phyloP scores from a whole-genome alignment of 805 yeast genomes.

The Candida palmyrensis region DNA sequence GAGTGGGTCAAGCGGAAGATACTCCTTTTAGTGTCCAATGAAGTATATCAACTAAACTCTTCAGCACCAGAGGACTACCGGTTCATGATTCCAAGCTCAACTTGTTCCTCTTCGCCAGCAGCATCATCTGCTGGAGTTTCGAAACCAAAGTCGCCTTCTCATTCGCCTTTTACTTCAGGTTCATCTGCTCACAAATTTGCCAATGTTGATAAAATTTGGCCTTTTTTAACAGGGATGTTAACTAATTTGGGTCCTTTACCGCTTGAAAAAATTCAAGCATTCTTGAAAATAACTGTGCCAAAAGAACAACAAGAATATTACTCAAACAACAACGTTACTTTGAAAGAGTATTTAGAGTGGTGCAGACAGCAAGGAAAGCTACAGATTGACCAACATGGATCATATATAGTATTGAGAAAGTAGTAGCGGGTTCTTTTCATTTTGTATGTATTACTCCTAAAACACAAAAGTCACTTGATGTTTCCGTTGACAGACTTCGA shows the following conservation, averaged over 20 bases:
- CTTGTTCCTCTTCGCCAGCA: slow-evolving; percentile 1
- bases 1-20: slow-evolving; percentile 68
- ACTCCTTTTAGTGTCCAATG: slow-evolving; percentile 32
- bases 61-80: slow-evolving; percentile 1
- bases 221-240: slow-evolving; percentile 52
- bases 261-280: slow-evolving; percentile 45
- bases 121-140: too few species aligned
- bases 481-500: slow-evolving; percentile 57
- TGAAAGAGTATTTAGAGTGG: slow-evolving; percentile 35
- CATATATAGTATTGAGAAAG: not conserved
- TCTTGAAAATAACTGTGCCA: slow-evolving; percentile 53
- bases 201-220: slow-evolving; percentile 21
- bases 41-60: slow-evolving; percentile 31
- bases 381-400: slow-evolving; percentile 11
- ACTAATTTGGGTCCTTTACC: slow-evolving; percentile 51
- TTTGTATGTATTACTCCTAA: not conserved
- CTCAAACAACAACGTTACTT: slow-evolving; percentile 29
- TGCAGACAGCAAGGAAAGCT: slow-evolving; percentile 43
- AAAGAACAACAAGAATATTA: slow-evolving; percentile 27
- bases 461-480: slow-evolving; percentile 12
- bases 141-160: not conserved
- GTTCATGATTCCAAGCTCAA: too few species aligned
- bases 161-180: not conserved
- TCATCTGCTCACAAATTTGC: slow-evolving; percentile 3
- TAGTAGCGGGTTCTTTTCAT: not conserved